Conservation (phyloP, 2,329 filamentous ascomycete species). For the Cladophialophora exuberans region DNA sequence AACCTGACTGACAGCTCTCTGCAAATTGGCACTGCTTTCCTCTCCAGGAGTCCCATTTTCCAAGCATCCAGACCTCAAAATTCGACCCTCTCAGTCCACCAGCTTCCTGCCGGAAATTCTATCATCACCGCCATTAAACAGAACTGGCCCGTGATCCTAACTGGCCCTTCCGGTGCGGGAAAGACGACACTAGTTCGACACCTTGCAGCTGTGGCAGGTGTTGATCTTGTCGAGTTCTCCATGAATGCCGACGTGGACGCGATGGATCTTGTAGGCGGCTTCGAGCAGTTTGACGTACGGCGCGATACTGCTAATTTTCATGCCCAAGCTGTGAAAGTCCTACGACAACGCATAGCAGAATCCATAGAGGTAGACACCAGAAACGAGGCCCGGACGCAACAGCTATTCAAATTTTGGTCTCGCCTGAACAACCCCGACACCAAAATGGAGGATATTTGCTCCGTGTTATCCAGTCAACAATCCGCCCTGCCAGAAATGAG, state of each 20-base stretch:
- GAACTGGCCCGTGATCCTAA: constrained; percentile 85
- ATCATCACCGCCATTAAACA: constrained; percentile 84
- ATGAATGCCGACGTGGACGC: constrained; percentile 96
- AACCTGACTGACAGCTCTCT: constrained; percentile 67
- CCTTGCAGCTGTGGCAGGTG: constrained; percentile 77
- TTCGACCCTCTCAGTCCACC: constrained; percentile 41
- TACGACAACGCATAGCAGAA: constrained; percentile 46
- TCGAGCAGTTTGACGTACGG: constrained; percentile 87
- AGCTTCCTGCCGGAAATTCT: constrained; percentile 76
- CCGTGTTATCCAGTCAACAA: background rate
- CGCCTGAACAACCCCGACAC: constrained; percentile 1
- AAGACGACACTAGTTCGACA: constrained; percentile 82
- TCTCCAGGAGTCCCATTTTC: constrained; percentile 60
- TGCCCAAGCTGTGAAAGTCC: constrained; percentile 54
- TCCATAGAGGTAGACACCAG: background rate
- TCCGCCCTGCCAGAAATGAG: constrained; percentile 5
- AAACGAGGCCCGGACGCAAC: background rate
- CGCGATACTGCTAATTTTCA: constrained; percentile 69
- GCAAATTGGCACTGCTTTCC: constrained; percentile 78
- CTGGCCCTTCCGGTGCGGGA: constrained; percentile 81
- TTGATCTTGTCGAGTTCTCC: constrained; percentile 76
- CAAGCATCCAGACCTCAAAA: constrained; percentile 39
- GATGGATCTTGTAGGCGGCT: constrained; percentile 95
- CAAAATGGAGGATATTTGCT: constrained; percentile 1
- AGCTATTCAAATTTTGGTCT: constrained; percentile 14